phyloP scores from a whole-genome alignment of 345 rosid genomes.

The Gossypium thurberi region DNA sequence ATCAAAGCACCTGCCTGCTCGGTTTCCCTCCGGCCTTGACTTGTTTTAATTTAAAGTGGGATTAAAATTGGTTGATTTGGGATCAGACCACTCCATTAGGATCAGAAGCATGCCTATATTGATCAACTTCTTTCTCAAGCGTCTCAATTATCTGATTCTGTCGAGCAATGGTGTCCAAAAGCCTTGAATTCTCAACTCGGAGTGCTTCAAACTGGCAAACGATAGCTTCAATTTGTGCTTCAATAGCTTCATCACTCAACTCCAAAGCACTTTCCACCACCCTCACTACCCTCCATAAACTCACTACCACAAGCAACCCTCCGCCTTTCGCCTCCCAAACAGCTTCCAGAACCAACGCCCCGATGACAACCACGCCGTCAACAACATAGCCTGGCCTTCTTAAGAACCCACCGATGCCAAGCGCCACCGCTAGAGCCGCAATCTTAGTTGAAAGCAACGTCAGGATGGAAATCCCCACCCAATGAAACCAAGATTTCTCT shows the following conservation, averaged over 20 bases:
- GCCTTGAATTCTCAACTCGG: slow-evolving; percentile 31
- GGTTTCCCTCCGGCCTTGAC: no score
- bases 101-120: not conserved
- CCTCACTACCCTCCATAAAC: slow-evolving; percentile 68
- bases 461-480: slow-evolving; percentile 53
- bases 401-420: slow-evolving; percentile 35
- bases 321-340: slow-evolving; percentile 47
- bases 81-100: not conserved
- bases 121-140: slow-evolving; percentile 29
- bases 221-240: slow-evolving; percentile 44
- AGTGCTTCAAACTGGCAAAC: slow-evolving; percentile 45
- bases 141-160: slow-evolving; percentile 37
- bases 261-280: slow-evolving; percentile 65
- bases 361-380: slow-evolving; percentile 41
- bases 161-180: slow-evolving; percentile 29
- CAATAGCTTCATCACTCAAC: slow-evolving; percentile 73
- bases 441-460: slow-evolving; percentile 42
- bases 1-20: no score
- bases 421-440: slow-evolving; percentile 30
- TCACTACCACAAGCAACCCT: slow-evolving; percentile 56
- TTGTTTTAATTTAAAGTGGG: no score
- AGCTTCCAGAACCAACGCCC: slow-evolving; percentile 51
- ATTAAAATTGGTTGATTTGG: no score
- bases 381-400: slow-evolving; percentile 42
- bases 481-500: slow-evolving; percentile 41